Evolutionary conservation across 1,139 yeast species (phyloP).

Genomic region (Candida sojae): DNA sequence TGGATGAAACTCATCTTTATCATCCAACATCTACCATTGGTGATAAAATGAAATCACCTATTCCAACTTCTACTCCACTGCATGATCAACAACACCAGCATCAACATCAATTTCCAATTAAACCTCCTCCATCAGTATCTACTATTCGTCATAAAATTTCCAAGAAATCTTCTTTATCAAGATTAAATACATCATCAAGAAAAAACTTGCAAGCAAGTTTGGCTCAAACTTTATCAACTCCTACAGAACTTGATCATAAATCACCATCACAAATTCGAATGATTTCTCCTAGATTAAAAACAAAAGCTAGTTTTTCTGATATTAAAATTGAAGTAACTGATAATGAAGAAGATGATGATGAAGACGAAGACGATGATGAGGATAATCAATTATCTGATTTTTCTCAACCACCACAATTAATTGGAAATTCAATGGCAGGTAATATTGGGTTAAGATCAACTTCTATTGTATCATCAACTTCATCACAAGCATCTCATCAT

Average conservation of each 20-base stretch:
- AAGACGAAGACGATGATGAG: not conserved
- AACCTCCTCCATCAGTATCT: conserved; percentile 12
- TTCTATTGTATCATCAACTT: conserved; percentile 11
- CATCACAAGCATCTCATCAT: conserved; percentile 9
- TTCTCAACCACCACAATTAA: conserved; percentile 3
- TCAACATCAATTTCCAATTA: no score
- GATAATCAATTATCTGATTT: not conserved
- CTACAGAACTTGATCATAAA: conserved; percentile 1
- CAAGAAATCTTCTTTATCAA: conserved; percentile 24
- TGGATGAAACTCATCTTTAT: conserved; percentile 1
- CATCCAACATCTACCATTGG: conserved; percentile 3
- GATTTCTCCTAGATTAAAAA: conserved; percentile 11
- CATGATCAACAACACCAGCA: conserved; percentile 1
- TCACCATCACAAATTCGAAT: not conserved
- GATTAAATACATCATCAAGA: conserved; percentile 16
- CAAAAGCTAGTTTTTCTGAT: conserved; percentile 1
- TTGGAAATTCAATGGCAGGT: not conserved
- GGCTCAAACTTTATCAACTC: conserved; percentile 4
- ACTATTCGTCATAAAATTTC: conserved; percentile 16
- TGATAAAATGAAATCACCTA: conserved; percentile 1
- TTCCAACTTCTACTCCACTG: conserved; percentile 1
- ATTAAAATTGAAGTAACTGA: conserved; percentile 5
- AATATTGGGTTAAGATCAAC: conserved; percentile 7
- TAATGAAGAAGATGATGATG: not conserved
- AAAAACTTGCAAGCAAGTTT: conserved; percentile 8